Conservation (phyloP, 768 basidiomycete genomes). For the Calocybe indica region DNA sequence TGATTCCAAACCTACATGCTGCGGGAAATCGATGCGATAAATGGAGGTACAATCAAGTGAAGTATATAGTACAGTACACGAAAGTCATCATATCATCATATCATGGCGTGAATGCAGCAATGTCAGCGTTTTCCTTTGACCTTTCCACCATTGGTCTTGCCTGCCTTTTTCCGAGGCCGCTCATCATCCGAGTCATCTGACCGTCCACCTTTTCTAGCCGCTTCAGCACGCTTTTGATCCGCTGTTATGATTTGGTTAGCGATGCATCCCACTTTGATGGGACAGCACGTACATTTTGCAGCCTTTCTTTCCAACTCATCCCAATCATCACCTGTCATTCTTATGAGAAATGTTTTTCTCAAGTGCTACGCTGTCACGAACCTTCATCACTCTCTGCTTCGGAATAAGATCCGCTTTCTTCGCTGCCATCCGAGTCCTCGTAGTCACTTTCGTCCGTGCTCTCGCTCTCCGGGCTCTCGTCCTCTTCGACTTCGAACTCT, state of each 20-base stretch:
- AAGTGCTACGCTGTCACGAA: conserved; percentile 12
- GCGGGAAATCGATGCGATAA: too few species aligned
- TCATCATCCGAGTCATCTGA: conserved; percentile 51
- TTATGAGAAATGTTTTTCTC: neutral
- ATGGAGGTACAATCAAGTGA: neutral
- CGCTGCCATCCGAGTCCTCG: conserved; percentile 58
- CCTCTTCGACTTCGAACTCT: conserved; percentile 52
- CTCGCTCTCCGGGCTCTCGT: conserved; percentile 47
- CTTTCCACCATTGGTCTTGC: conserved; percentile 26
- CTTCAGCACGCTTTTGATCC: conserved; percentile 43
- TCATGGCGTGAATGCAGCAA: neutral
- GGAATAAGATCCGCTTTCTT: conserved; percentile 64
- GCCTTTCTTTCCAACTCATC: conserved; percentile 92
- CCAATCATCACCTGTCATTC: conserved; percentile 78
- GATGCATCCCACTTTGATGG: neutral
- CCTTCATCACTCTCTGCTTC: conserved; percentile 61
- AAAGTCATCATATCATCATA: neutral
- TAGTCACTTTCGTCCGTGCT: conserved; percentile 66
- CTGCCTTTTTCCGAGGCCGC: conserved; percentile 41
- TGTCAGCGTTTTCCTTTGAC: conserved; percentile 27
- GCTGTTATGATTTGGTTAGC: conserved; percentile 28
- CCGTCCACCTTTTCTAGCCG: conserved; percentile 31
- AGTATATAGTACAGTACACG: neutral
- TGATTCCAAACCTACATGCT: too few species aligned
- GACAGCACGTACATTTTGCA: conserved; percentile 59